A percentile compares a stretch with the other conserved stretches of the same genome.
These are phyloP conservation scores for Yamadazyma mexicana DNA, from an alignment of 1,139 yeast genomes.

Conservation along the genomic window DNA sequence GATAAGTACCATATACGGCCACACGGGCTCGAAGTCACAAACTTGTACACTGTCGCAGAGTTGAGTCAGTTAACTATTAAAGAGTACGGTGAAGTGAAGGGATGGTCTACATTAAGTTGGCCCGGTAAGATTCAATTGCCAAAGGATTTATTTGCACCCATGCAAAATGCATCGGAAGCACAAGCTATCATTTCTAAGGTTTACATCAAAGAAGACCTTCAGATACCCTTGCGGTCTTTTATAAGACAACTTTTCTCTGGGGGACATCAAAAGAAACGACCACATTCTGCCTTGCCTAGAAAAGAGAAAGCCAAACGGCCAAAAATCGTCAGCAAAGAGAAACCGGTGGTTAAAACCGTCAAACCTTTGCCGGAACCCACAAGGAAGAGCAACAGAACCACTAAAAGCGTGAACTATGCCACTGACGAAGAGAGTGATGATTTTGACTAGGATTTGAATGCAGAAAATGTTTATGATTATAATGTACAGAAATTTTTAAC, in stretches of 20 bases:
- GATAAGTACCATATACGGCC: conserved; percentile 30
- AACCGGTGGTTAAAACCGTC: conserved; percentile 49
- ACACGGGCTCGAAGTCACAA: conserved; percentile 26
- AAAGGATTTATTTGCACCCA: conserved; percentile 61
- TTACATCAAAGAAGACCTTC: conserved; percentile 48
- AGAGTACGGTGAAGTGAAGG: conserved; percentile 54
- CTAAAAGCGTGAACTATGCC: conserved; percentile 40
- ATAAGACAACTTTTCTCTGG: conserved; percentile 24
- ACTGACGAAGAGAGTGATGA: conserved; percentile 10
- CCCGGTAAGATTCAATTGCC: conserved; percentile 76
- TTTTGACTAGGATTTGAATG: too few relatives aligned
- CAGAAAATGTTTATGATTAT: too few relatives aligned
- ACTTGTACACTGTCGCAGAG: conserved; percentile 70
- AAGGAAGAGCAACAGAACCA: conserved; percentile 46
- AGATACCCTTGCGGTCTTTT: conserved; percentile 25
- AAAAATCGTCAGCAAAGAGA: conserved; percentile 5
- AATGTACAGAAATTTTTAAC: not conserved
- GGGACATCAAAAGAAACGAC: conserved; percentile 4
- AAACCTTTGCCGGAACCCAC: conserved; percentile 20
- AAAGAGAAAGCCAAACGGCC: conserved; percentile 5
- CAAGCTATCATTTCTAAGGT: conserved; percentile 45
- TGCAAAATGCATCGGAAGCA: conserved; percentile 46
- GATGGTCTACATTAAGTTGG: conserved; percentile 77
- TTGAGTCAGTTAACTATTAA: conserved; percentile 66
- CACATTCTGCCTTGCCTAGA: conserved; percentile 2